phyloP scores from a whole-genome alignment of 768 basidiomycete genomes.

The Vararia minispora region DNA sequence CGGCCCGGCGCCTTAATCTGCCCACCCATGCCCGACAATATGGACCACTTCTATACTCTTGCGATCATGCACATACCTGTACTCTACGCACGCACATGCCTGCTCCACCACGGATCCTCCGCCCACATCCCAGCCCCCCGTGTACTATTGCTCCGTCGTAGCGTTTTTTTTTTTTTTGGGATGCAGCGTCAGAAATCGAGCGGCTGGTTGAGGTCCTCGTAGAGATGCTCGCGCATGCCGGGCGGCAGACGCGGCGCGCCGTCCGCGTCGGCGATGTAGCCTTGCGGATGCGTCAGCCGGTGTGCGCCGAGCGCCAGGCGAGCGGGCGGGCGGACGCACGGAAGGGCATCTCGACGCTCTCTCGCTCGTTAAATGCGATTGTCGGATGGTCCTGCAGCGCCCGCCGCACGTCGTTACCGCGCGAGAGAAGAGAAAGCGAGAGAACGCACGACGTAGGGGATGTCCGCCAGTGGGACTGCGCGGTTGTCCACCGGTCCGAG shows the following conservation, averaged over 20 bases:
- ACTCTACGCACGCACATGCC: background rate
- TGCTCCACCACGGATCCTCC: background rate
- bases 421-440: background rate
- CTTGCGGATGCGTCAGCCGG: constrained; percentile 15
- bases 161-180: background rate
- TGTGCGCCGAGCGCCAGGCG: background rate
- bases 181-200: constrained; percentile 58
- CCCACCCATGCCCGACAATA: background rate
- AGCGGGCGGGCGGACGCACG: constrained; percentile 33
- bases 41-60: background rate
- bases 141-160: background rate
- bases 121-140: no score
- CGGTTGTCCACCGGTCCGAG: background rate
- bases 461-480: constrained; percentile 53
- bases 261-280: constrained; percentile 33
- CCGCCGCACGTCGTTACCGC: background rate
- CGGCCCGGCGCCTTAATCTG: no score
- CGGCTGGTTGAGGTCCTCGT: constrained; percentile 76
- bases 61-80: background rate
- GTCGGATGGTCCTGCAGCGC: constrained; percentile 70
- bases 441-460: constrained; percentile 58
- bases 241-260: constrained; percentile 70
- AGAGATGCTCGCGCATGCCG: constrained; percentile 81
- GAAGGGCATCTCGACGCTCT: constrained; percentile 98
- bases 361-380: constrained; percentile 74